These are phyloP conservation scores for Veloboletus limbatus DNA, from an alignment of 1,284 basidiomycete genomes.

Conservation along the genomic window DNA sequence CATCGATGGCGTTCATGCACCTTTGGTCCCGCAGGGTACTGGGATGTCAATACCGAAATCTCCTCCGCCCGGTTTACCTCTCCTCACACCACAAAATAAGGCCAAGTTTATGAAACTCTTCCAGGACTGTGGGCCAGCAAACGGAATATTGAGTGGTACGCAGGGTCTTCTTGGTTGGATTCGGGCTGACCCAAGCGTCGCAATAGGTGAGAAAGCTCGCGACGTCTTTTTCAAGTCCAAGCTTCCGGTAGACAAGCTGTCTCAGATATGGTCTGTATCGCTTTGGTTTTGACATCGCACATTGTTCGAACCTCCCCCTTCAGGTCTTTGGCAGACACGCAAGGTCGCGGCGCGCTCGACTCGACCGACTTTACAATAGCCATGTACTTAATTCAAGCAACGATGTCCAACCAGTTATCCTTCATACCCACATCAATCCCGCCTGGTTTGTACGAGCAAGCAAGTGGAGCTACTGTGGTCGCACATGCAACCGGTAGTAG, in stretches of 20 bases:
- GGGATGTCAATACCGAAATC: slow-evolving; percentile 55
- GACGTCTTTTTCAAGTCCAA: slow-evolving; percentile 94
- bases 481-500: slow-evolving; percentile 63
- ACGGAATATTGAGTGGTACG: slow-evolving; percentile 76
- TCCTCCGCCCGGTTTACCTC: slow-evolving; percentile 58
- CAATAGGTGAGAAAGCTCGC: slow-evolving; percentile 82
- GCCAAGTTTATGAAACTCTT: slow-evolving; percentile 83
- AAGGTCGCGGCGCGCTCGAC: slow-evolving; percentile 88
- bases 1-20: slow-evolving; percentile 69
- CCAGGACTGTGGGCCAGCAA: slow-evolving; percentile 65
- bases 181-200: slow-evolving; percentile 11
- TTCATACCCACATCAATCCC: slow-evolving; percentile 79
- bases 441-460: slow-evolving; percentile 89
- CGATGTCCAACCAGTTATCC: slow-evolving; percentile 80
- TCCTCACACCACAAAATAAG: slow-evolving; percentile 76
- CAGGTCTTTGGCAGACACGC: slow-evolving; percentile 94
- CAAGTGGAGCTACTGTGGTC: slow-evolving; percentile 49
- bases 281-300: background rate
- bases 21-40: slow-evolving; percentile 46
- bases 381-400: slow-evolving; percentile 93
- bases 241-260: slow-evolving; percentile 84
- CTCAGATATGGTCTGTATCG: slow-evolving; percentile 83
- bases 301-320: slow-evolving; percentile 9
- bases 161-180: background rate
- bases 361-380: slow-evolving; percentile 92